Evolutionary conservation across 371 early-diverging fungal species (phyloP), one percentile per base, ranked within the genome.

Genomic region (Actinomucor elegans): DNA sequence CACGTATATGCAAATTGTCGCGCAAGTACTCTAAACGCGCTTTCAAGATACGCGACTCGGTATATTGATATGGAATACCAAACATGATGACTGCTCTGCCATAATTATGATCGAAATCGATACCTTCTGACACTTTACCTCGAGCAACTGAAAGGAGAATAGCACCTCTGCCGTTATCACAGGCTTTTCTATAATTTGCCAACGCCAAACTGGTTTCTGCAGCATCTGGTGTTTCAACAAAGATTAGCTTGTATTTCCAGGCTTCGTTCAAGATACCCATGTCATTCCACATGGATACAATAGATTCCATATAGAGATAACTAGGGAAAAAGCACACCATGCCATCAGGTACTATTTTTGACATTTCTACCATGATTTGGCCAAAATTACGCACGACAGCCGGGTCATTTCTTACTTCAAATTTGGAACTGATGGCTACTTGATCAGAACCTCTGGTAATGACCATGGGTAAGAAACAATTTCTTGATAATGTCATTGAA

Each of bases 21-120:
- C 97, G 83, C 47, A 99, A 69, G 77, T 93, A 99, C 67, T 98
- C 98, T 20, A 99, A 75, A 11, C 99, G 84, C 1, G 99, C 99
- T 75, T 96, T 97, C 37, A 98, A 67, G 24, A 96, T 93, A 46
- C 99, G 80, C 41, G 92, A 92, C 67, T 99, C 99, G 0, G 99
- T 99, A 66, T 97, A 99, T 79, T 98, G 99, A 69, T 97, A 99
- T 0, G 99, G 99, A 37, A 99, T 98, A 12, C 99, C 99, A 83
- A 98, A 97, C 86, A 99, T 86, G 49, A 99, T 83, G 28, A 98
- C 94, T 17, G 98, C 99, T 24, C 99, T 86, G 8, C 99, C 99
- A 75, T 99, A 99, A 59, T 98, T 91, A 69, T 99, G 96, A 67
- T 99, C 98, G 71, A 99, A 99, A 88, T 99, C 99, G 60, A 99